phyloP scores from a whole-genome alignment of 164 flowering plant species.

The Tetracentron sinense region DNA sequence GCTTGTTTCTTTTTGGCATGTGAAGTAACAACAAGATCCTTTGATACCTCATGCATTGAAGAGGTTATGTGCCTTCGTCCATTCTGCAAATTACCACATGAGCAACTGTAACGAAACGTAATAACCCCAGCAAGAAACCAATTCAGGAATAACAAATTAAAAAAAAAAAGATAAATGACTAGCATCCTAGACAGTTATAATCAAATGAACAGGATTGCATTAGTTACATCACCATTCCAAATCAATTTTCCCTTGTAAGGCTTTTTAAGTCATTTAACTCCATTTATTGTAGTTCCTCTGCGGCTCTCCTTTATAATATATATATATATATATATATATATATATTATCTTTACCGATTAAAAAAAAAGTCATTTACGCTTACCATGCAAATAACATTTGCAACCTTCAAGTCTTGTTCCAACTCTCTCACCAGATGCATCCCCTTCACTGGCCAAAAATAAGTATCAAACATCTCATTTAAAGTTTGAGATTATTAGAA shows the following conservation, averaged over 20 bases:
- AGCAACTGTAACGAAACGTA: background rate
- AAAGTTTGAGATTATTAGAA: constrained; percentile 7
- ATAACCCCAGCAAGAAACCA: background rate
- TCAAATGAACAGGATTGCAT: background rate
- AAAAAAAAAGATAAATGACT: background rate
- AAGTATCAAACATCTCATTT: constrained; percentile 25
- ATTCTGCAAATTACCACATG: constrained; percentile 53
- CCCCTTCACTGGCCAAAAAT: constrained; percentile 86
- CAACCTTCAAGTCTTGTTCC: constrained; percentile 94
- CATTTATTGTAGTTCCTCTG: too few relatives aligned
- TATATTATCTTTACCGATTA: too few relatives aligned
- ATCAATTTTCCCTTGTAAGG: background rate
- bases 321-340: too few relatives aligned
- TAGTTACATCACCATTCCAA: background rate
- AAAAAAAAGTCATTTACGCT: too few relatives aligned
- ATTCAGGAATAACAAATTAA: background rate
- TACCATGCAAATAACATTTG: constrained; percentile 98
- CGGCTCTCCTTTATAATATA: too few relatives aligned
- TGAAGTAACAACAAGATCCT: constrained; percentile 85
- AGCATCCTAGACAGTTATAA: background rate
- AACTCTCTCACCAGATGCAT: constrained; percentile 94
- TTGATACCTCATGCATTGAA: constrained; percentile 92
- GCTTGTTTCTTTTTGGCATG: constrained; percentile 88
- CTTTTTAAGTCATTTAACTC: background rate
- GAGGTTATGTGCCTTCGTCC: constrained; percentile 84